phyloP scores from a whole-genome alignment of 805 yeast genomes.

The Wickerhamomyces chambardii region DNA sequence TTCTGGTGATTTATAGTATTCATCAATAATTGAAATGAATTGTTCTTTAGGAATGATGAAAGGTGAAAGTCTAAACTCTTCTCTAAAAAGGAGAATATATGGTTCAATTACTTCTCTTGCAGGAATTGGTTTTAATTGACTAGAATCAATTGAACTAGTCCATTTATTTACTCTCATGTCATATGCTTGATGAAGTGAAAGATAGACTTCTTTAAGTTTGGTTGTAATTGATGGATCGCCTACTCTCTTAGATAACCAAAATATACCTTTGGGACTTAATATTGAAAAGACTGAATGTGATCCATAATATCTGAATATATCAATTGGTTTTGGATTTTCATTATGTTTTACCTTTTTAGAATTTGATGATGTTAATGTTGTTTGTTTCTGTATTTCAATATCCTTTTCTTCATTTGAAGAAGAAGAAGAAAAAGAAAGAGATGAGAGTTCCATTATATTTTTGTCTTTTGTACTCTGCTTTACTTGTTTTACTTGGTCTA shows the following conservation, averaged over 20 bases:
- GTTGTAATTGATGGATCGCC: constrained; percentile 9
- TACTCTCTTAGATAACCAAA: constrained; percentile 23
- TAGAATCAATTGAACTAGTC: constrained; percentile 23
- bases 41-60: constrained; percentile 9
- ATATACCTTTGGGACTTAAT: constrained; percentile 30
- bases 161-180: constrained; percentile 16
- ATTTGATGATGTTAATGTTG: too few species aligned
- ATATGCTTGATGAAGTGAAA: constrained; percentile 11
- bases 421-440: too few species aligned
- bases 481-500: too few species aligned
- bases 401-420: too few species aligned
- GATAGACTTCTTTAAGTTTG: constrained; percentile 17
- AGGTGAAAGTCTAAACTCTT: constrained; percentile 3
- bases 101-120: constrained; percentile 10
- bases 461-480: too few species aligned
- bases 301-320: constrained; percentile 15
- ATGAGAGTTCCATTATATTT: too few species aligned
- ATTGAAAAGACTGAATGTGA: constrained; percentile 23
- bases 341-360: too few species aligned
- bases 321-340: too few species aligned
- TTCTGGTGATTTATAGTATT: constrained; percentile 8
- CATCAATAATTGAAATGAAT: constrained; percentile 8
- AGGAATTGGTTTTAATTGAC: constrained; percentile 22
- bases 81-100: constrained; percentile 9
- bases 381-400: too few species aligned